Percentiles rank a stretch among this genome's conserved stretches.
These are phyloP conservation scores for Coprinopsis marcescibilis DNA, from an alignment of 768 basidiomycete genomes.

Conservation along the genomic window DNA sequence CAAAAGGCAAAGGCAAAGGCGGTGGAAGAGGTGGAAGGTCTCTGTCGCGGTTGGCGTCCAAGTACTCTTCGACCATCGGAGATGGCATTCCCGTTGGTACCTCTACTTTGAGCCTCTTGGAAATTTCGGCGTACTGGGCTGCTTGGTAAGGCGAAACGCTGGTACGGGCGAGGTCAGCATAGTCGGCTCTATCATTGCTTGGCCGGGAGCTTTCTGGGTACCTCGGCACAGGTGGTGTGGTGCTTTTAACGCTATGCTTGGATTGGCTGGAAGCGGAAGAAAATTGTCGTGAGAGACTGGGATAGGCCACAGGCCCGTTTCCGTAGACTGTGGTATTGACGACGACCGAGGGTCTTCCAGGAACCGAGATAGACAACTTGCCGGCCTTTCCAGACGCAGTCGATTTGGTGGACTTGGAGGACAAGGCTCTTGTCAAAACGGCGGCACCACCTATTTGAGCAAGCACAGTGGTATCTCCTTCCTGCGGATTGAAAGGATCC, in stretches of 20 bases:
- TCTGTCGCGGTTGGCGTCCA: conserved; percentile 16
- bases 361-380: conserved; percentile 9
- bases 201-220: conserved; percentile 1
- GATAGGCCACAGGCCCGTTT: neutral
- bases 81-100: conserved; percentile 30
- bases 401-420: neutral
- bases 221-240: conserved; percentile 12
- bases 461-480: neutral
- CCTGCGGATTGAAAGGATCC: conserved; percentile 12
- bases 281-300: neutral
- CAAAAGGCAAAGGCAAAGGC: neutral
- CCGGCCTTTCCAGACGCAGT: neutral
- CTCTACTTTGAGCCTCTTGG: conserved; percentile 44
- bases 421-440: conserved; percentile 6
- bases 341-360: neutral
- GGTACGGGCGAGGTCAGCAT: conserved; percentile 59
- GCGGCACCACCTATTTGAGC: conserved; percentile 9
- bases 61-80: conserved; percentile 13
- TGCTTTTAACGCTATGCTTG: conserved; percentile 9
- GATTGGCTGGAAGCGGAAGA: neutral
- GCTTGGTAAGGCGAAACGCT: conserved; percentile 75
- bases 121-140: conserved; percentile 68
- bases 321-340: too few species aligned
- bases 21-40: conserved; percentile 23
- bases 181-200: conserved; percentile 30